Evolutionary conservation across 1,284 basidiomycete species (phyloP), one percentile per base, ranked within the genome.

Genomic region (Lignosus rhinocerotis): DNA sequence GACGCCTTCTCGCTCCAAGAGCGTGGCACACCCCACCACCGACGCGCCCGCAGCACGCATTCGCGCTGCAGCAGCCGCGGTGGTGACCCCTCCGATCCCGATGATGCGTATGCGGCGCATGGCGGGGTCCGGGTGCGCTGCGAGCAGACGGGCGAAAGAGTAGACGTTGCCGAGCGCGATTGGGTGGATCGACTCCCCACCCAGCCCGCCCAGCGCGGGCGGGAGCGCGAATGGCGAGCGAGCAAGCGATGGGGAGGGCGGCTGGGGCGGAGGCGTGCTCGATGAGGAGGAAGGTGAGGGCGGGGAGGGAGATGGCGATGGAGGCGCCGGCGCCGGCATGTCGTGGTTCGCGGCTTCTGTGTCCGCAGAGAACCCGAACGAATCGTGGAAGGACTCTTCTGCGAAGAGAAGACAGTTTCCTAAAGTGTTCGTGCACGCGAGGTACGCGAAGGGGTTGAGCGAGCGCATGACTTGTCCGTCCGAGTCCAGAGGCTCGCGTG

Each of bases 401-500:
- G 76, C 64, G 65, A 90, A 89, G 38, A 88, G 72, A 51, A 92
- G 71, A 43, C 82, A 79, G 56, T 82, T 85, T 21, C 90, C 91
- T 9, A 93, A 78, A 1, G 90, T 92, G 68, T 93, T 92, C 45
- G 88, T 91, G 68, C 87, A 87, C 6, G 88, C 87, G 59, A 92
- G 49, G 61, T 65, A 70, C 39, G 73, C 63, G 65, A 74, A 70
- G 43, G 74, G 68, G 63, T 71, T 67, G 58, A 67, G 43, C 48
- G 68, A 53, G 58, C 36, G 87, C 76, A 62, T 87, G 73, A 7
- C 52, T 47, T 49, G 50, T 25, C 55, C 57, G 39, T 54, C 38
- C 39, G 83, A 78, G 16, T 44, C 48, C 31, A 59, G 47, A 33
- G 55, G 57, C 51, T 60, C 33, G 43, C 54, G 51, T 14, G 52